Evolutionary conservation across 2,329 filamentous ascomycete species (phyloP).

Genomic region (Tricladium varicosporioides): DNA sequence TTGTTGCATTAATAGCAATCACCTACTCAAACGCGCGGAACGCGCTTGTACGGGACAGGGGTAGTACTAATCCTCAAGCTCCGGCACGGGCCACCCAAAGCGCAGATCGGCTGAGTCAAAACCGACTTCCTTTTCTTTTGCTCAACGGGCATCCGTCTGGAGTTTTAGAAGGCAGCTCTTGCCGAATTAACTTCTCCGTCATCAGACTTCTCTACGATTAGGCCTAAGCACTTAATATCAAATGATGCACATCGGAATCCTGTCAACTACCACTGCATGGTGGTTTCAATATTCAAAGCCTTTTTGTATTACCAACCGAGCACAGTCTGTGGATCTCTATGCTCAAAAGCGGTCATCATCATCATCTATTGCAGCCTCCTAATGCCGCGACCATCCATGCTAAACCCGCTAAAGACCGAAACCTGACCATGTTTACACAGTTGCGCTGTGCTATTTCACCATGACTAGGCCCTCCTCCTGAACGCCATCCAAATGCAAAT

Average conservation of each 20-base stretch:
- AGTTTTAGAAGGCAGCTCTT: too few species aligned
- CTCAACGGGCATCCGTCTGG: too few species aligned
- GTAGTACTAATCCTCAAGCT: not conserved
- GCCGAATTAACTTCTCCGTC: too few species aligned
- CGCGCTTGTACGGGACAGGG: conserved; percentile 4
- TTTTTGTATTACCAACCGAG: too few species aligned
- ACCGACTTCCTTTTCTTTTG: not conserved
- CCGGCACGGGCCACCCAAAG: not conserved
- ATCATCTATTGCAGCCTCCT: too few species aligned
- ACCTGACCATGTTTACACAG: conserved; percentile 1
- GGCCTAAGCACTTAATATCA: too few species aligned
- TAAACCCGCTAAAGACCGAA: not conserved
- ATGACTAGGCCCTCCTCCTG: not conserved
- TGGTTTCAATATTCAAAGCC: too few species aligned
- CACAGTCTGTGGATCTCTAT: too few species aligned
- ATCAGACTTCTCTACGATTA: too few species aligned
- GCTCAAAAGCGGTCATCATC: too few species aligned
- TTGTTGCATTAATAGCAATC: conserved; percentile 6
- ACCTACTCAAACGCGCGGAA: conserved; percentile 7
- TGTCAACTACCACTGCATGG: too few species aligned
- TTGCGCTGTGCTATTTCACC: not conserved
- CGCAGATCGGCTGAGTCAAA: not conserved
- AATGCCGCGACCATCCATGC: not conserved
- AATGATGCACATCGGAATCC: too few species aligned
- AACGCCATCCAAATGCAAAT: conserved; percentile 11